A percentile compares a stretch with the other conserved stretches of the same genome.
Evolutionary conservation across 2,329 filamentous ascomycete genomes (phyloP).

Genomic region (Ceratocystiopsis brevicomis): DNA sequence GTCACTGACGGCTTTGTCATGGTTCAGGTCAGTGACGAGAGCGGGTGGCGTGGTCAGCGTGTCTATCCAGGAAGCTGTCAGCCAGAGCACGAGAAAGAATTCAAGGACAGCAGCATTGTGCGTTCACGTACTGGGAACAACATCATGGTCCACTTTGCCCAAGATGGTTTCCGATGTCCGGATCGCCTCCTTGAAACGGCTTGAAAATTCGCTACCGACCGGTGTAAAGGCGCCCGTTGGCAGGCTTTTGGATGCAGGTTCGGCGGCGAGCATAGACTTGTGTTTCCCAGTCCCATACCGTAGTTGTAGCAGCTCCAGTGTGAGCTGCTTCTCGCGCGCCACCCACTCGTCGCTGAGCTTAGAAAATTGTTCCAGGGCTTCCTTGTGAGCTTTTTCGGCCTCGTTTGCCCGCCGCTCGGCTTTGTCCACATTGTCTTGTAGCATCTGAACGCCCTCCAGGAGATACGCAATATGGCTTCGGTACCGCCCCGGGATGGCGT

Average conservation of each 20-base stretch:
- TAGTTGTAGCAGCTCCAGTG: constrained; percentile 21
- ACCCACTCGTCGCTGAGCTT: constrained; percentile 20
- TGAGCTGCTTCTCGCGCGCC: constrained; percentile 19
- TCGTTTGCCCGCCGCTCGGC: constrained; percentile 13
- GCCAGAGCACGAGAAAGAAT: no score
- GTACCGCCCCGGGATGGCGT: constrained; percentile 21
- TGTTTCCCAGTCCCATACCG: constrained; percentile 13
- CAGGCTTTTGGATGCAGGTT: background rate
- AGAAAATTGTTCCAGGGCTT: constrained; percentile 18
- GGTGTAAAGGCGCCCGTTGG: background rate
- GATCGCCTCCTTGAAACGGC: background rate
- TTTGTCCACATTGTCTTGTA: constrained; percentile 11
- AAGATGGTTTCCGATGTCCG: no score
- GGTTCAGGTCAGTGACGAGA: no score
- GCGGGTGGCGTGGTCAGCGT: no score
- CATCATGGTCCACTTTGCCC: no score
- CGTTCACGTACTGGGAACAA: no score
- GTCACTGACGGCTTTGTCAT: no score
- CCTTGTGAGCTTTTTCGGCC: constrained; percentile 13
- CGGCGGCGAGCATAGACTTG: background rate
- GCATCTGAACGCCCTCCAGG: constrained; percentile 18
- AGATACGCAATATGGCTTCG: constrained; percentile 22
- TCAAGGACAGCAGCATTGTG: no score
- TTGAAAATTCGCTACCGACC: background rate
- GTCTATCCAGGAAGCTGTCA: no score